Base-by-base conservation (phyloP, 495 filamentous ascomycete species). In the Clohesyomyces aquaticus region DNA sequence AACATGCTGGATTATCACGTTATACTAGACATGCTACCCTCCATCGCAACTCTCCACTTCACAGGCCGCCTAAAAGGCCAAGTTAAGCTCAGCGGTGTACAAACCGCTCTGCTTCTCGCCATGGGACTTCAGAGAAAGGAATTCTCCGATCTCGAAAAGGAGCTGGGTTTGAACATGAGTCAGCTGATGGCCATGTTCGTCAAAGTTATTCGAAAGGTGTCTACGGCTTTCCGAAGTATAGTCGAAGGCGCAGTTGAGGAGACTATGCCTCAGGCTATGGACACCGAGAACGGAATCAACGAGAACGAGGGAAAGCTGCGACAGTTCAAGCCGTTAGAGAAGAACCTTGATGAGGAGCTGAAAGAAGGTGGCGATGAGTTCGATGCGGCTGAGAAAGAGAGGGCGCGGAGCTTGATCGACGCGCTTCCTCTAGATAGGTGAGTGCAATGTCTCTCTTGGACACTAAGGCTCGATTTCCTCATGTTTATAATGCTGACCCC, bases 1-100 rank as follows among this genome's bases (percentile, higher is more conserved):
- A 96, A 96, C 72, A 88, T 97, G 76, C 82, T 99, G 18, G 95
- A 99, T 72, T 96, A 97, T 78, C 95, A 96, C 74, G 93, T 96
- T 67, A 94, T 99, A 56, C 81, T 98, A 32, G 95, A 99, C 71
- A 84, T 99, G 75, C 79, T 98, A 63, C 95, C 95, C 1, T 80
- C 78, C 4, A 84, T 98, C 52, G 84, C 95, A 4, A 78, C 82
- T 8, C 83, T 92, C 41, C 94, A 91, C 81, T 97, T 99, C 77
- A 83, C 82, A 8, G 89, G 90, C 54, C 83, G 85, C 18, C 77
- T 98, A 2, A 85, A 79, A 62, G 75, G 78, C 12, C 65, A 67
- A 9, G 79, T 95, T 67, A 87, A 81, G 56, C 79, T 96, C 28
- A 88, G 85, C 3, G 86, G 87, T 28, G 83, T 97, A 27, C 93